Evolutionary conservation across 2,329 filamentous ascomycete genomes (phyloP).

Genomic region (Cytospora chrysosperma): DNA sequence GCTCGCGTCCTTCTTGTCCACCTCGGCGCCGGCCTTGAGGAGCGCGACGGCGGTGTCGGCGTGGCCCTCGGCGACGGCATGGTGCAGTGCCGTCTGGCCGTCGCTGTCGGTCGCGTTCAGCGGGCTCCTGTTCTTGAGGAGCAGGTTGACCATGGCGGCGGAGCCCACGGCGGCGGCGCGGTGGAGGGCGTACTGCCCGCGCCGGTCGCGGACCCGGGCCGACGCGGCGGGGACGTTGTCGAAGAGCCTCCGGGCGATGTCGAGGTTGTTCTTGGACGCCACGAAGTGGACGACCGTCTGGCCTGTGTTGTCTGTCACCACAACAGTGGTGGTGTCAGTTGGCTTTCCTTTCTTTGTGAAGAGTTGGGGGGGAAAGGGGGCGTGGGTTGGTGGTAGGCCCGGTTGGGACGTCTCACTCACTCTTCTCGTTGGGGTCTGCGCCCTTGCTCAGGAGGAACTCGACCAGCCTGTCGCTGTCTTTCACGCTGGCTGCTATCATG

Average conservation of each 20-base stretch:
- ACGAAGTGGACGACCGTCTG: conserved; percentile 91
- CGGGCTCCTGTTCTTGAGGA: conserved; percentile 76
- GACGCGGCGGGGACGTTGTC: conserved; percentile 66
- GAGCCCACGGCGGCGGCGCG: conserved; percentile 88
- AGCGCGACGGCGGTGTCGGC: conserved; percentile 79
- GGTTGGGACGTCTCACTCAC: conserved; percentile 42
- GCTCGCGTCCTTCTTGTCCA: conserved; percentile 70
- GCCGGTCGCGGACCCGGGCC: conserved; percentile 76
- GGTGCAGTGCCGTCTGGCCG: conserved; percentile 87
- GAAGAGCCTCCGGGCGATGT: conserved; percentile 76
- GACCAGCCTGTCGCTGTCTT: conserved; percentile 68
- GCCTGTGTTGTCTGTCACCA: conserved; percentile 62
- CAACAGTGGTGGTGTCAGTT: conserved; percentile 23
- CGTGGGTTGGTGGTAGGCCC: background rate
- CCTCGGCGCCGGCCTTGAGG: conserved; percentile 81
- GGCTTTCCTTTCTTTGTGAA: too few species aligned
- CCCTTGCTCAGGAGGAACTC: conserved; percentile 66
- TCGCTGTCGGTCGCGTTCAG: conserved; percentile 79
- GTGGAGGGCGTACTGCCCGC: conserved; percentile 88
- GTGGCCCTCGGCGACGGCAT: conserved; percentile 75
- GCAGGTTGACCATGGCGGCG: conserved; percentile 77
- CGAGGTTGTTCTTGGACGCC: conserved; percentile 84
- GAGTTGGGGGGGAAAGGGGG: too few species aligned
- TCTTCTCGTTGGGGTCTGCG: conserved; percentile 73
- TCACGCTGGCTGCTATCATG: conserved; percentile 77